Evolutionary conservation across 345 rosid species (phyloP).

Genomic region (Fremontodendron californicum): DNA sequence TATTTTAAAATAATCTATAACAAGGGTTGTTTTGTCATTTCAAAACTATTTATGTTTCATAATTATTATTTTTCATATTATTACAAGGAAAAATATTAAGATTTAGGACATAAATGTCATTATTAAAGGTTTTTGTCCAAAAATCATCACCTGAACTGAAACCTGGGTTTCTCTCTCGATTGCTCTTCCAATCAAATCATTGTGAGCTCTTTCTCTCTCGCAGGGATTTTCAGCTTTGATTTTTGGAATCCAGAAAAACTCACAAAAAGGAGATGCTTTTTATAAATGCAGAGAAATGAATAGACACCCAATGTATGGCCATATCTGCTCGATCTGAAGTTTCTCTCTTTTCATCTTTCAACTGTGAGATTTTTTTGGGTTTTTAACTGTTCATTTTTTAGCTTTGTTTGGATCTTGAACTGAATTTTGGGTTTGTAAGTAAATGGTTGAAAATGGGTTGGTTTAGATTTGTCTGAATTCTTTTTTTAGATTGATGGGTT

Average conservation of each 20-base stretch:
- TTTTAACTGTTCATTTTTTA: background rate
- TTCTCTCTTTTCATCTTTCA: background rate
- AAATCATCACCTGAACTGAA: background rate
- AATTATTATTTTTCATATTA: background rate
- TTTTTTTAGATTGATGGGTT: background rate
- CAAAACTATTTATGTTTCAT: background rate
- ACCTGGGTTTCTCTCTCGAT: conserved; percentile 7
- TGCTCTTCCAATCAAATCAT: conserved; percentile 16
- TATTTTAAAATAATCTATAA: background rate
- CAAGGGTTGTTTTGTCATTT: background rate
- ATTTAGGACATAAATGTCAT: conserved; percentile 8
- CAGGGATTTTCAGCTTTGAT: background rate
- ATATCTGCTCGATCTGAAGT: conserved; percentile 7
- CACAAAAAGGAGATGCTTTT: background rate
- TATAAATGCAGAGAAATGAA: background rate
- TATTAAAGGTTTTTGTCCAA: background rate
- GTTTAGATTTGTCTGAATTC: background rate
- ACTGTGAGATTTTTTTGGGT: background rate
- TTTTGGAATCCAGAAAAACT: background rate
- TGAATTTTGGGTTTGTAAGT: background rate
- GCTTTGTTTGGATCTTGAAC: background rate
- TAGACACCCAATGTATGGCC: background rate
- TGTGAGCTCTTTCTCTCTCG: background rate
- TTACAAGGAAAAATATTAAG: background rate
- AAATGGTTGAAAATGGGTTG: background rate